Evolutionary conservation across 164 flowering plant species (phyloP), one percentile per base, ranked within the genome.

Genomic region (Malania oleifera): DNA sequence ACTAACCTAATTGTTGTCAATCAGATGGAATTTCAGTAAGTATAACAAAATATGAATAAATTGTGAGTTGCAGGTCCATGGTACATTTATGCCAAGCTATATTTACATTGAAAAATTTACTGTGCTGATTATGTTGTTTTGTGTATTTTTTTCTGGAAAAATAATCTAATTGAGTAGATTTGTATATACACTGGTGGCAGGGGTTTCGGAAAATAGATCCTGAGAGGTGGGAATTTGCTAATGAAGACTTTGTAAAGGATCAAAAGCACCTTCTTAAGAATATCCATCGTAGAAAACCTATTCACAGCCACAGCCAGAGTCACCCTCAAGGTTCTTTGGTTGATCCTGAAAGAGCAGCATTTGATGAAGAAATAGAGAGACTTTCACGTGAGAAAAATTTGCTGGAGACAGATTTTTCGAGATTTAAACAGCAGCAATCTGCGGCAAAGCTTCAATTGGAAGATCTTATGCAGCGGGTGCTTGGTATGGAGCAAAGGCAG

Each of bases 221-320:
- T 1, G 96, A 91, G 70, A 81, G 59, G 59, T 91, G 98, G 98
- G 98, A 91, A 59, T 91, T 91, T 77, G 83, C 88, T 8, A 92
- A 89, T 72, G 96, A 92, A 43, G 98, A 82, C 5, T 92, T 92
- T 67, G 62, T 76, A 26, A 87, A 84, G 70, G 98, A 79, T 68
- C 81, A 92, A 51, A 89, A 85, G 72, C 95, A 92, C 74, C 81
- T 87, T 22, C 93, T 92, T 4, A 92, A 86, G 80, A 87, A 85
- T 66, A 92, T 92, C 40, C 85, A 85, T 62, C 75, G 98, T 17
- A 73, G 96, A 47, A 92, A 92, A 68, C 96, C 96, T 5, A 86
- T 90, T 34, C 97, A 93, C 57, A 93, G 99, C 70, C 99, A 93
- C 64, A 83, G 89, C 70, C 99, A 93, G 62, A 83, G 89, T 68